phyloP scores from a whole-genome alignment of 2,329 filamentous ascomycete genomes.

The Rutstroemia sp. region DNA sequence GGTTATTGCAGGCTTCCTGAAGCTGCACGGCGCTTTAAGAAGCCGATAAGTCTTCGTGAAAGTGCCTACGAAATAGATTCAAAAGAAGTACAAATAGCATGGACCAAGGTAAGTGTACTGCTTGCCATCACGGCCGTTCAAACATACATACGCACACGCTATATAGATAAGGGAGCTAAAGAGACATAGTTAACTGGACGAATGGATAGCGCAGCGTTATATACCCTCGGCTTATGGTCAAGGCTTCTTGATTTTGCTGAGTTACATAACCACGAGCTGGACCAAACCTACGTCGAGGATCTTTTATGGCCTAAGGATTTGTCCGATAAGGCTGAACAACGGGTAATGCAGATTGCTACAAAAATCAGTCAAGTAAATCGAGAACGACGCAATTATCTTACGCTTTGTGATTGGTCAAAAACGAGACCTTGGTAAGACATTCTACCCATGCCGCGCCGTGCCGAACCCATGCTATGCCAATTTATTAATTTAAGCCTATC shows the following conservation, averaged over 20 bases:
- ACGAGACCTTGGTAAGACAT: constrained; percentile 14
- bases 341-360: background rate
- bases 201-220: background rate
- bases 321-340: constrained; percentile 12
- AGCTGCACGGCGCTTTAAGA: no score
- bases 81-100: no score
- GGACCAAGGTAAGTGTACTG: no score
- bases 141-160: background rate
- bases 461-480: background rate
- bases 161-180: background rate
- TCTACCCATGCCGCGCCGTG: background rate
- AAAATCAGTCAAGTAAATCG: constrained; percentile 12
- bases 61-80: no score
- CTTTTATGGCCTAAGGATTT: constrained; percentile 11
- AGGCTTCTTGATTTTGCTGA: constrained; percentile 24
- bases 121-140: no score
- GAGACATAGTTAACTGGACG: background rate
- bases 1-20: no score
- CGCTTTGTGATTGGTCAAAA: constrained; percentile 17
- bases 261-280: constrained; percentile 20
- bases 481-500: no score
- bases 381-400: constrained; percentile 12
- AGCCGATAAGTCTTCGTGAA: no score
- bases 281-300: constrained; percentile 15
- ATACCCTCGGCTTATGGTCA: background rate